phyloP scores from a whole-genome alignment of 176 grass and related monocot species.

The Aegilops speltoides region DNA sequence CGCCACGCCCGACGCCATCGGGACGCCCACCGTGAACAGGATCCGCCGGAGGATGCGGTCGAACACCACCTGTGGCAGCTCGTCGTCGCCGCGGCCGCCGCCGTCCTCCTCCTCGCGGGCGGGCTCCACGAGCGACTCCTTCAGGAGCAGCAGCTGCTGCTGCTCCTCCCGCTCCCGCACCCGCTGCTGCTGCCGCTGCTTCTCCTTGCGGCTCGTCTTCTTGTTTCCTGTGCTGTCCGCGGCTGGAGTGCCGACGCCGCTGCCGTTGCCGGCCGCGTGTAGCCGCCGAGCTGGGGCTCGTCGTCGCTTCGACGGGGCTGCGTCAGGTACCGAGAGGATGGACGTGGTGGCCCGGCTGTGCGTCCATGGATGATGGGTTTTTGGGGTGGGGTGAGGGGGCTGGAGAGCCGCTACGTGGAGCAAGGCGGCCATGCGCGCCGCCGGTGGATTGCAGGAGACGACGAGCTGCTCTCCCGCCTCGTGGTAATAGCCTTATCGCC shows the following conservation, averaged over 20 bases:
- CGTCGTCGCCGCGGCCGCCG: constrained; percentile 35
- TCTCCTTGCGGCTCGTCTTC: constrained; percentile 31
- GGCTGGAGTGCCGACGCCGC: constrained; percentile 20
- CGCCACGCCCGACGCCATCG: constrained; percentile 62
- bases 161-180: constrained; percentile 9
- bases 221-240: constrained; percentile 27
- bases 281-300: neutral
- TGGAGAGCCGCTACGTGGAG: constrained; percentile 40
- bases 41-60: constrained; percentile 76
- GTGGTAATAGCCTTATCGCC: constrained; percentile 23
- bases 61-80: constrained; percentile 71
- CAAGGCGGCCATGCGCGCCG: constrained; percentile 39
- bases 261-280: constrained; percentile 32
- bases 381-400: neutral
- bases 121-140: neutral
- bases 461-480: neutral
- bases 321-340: neutral
- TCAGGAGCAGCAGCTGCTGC: neutral
- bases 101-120: neutral
- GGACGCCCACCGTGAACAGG: constrained; percentile 52
- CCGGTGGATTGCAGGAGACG: neutral
- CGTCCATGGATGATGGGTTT: neutral
- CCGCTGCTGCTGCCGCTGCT: constrained; percentile 6
- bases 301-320: neutral
- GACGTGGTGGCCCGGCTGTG: neutral